phyloP scores from a whole-genome alignment of 805 yeast species.

The Candida morakotiae region DNA sequence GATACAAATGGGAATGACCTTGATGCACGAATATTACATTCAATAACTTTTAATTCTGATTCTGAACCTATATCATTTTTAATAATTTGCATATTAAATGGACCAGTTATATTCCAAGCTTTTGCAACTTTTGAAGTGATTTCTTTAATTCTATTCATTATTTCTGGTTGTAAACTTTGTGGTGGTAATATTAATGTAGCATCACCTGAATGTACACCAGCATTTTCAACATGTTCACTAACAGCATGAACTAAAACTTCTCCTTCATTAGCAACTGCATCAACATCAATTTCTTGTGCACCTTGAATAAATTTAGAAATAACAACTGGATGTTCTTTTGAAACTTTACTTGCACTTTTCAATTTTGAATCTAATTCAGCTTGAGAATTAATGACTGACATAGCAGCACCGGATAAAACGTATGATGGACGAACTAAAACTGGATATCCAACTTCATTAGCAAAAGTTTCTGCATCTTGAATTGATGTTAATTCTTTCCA shows the following conservation, averaged over 20 bases:
- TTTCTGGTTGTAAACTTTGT: conserved; percentile 61
- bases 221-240: conserved; percentile 96
- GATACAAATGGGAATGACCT: conserved; percentile 99
- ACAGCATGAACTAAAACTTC: conserved; percentile 89
- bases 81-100: conserved; percentile 97
- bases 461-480: conserved; percentile 80
- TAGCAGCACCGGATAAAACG: conserved; percentile 97
- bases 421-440: conserved; percentile 97
- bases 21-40: conserved; percentile 97
- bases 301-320: conserved; percentile 94
- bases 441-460: conserved; percentile 85
- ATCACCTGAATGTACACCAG: conserved; percentile 98
- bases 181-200: conserved; percentile 96
- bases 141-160: conserved; percentile 71
- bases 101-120: conserved; percentile 96
- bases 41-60: conserved; percentile 81
- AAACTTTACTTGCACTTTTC: conserved; percentile 84
- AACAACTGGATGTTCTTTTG: conserved; percentile 96
- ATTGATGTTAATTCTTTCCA: conserved; percentile 94
- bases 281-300: conserved; percentile 96
- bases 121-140: conserved; percentile 90
- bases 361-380: conserved; percentile 78
- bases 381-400: conserved; percentile 84
- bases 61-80: conserved; percentile 61
- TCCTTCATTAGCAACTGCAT: conserved; percentile 92